A percentile compares a stretch with the other conserved stretches of the same genome.
phyloP scores from a whole-genome alignment of 2,329 filamentous ascomycete genomes.

The Phialemonium atrogriseum region DNA sequence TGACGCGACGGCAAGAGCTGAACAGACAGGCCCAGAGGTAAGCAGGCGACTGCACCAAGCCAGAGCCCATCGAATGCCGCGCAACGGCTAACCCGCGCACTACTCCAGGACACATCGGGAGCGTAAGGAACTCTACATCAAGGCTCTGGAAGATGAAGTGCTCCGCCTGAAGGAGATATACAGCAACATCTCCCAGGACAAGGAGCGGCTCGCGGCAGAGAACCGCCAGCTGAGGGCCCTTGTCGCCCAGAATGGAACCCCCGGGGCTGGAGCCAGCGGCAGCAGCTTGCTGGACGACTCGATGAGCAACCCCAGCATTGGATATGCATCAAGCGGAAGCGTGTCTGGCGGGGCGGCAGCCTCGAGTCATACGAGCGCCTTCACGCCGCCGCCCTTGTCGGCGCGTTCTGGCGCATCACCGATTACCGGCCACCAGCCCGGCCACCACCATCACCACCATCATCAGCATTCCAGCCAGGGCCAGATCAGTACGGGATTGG shows the following conservation, averaged over 20 bases:
- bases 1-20: conserved; percentile 85
- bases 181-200: conserved; percentile 64
- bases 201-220: conserved; percentile 67
- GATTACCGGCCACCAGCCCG: conserved; percentile 15
- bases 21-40: conserved; percentile 95
- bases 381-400: conserved; percentile 34
- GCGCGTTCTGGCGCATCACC: conserved; percentile 13
- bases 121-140: conserved; percentile 93
- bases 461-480: conserved; percentile 10
- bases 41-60: conserved; percentile 9
- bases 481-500: conserved; percentile 8
- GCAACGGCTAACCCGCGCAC: conserved; percentile 12
- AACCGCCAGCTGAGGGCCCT: conserved; percentile 63
- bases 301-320: conserved; percentile 36
- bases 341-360: conserved; percentile 45
- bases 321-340: conserved; percentile 46
- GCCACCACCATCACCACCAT: conserved; percentile 20
- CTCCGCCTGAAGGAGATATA: conserved; percentile 82
- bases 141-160: conserved; percentile 85
- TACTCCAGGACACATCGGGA: conserved; percentile 79
- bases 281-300: conserved; percentile 29
- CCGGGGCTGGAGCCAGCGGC: conserved; percentile 18
- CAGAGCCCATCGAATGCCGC: conserved; percentile 5
- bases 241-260: conserved; percentile 41
- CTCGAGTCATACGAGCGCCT: conserved; percentile 28